phyloP scores from a whole-genome alignment of 2,329 filamentous ascomycete species.

The Neopestalotiopsis sp. region DNA sequence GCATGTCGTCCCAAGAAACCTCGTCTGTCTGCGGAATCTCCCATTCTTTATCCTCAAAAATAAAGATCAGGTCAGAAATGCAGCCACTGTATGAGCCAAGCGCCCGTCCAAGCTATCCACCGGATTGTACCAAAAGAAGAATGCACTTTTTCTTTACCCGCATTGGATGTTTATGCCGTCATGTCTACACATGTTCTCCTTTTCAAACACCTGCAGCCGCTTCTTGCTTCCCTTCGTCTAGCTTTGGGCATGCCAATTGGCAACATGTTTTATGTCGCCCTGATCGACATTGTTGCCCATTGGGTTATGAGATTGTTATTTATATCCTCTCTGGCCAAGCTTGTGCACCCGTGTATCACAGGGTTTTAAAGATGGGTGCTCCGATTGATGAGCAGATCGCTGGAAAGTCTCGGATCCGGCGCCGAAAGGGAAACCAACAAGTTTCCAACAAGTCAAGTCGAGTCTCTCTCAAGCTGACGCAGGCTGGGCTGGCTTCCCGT shows the following conservation, averaged over 20 bases:
- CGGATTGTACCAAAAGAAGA: too few species aligned
- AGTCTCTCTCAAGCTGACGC: too few species aligned
- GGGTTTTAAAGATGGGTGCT: background rate
- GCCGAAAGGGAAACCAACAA: background rate
- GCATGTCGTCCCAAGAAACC: too few species aligned
- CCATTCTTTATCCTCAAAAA: background rate
- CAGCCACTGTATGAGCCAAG: background rate
- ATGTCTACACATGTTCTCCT: background rate
- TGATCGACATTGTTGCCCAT: slow-evolving; percentile 9
- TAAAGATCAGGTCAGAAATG: background rate
- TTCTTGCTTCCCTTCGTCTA: background rate
- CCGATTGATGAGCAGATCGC: background rate
- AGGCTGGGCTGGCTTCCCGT: too few species aligned
- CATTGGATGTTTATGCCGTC: too few species aligned
- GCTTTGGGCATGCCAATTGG: background rate
- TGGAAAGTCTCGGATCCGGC: slow-evolving; percentile 7
- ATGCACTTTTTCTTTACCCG: too few species aligned
- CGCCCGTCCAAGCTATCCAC: background rate
- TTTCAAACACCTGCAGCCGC: background rate
- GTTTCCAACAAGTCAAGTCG: too few species aligned
- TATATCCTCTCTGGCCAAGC: slow-evolving; percentile 10
- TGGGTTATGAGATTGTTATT: slow-evolving; percentile 2
- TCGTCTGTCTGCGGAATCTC: background rate
- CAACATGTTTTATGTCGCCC: slow-evolving; percentile 12
- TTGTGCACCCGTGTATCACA: background rate